A percentile compares a stretch with the other conserved stretches of the same genome.
Evolutionary conservation across 2,329 filamentous ascomycete species (phyloP).

Genomic region (Ascochyta pisi): DNA sequence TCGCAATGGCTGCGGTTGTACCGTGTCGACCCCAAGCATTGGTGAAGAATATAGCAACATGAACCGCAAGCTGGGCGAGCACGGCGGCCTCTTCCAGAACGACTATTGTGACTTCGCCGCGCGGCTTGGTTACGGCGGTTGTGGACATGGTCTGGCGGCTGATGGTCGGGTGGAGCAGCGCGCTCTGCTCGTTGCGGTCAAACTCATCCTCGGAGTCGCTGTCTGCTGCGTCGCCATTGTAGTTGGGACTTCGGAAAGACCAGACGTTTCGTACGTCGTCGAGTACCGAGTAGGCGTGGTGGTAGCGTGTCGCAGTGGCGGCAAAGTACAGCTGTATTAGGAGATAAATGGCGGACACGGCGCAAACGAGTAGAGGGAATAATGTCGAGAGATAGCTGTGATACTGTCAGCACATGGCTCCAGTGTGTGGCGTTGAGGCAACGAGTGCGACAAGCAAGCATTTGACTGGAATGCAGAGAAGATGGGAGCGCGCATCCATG

Average conservation of each 20-base stretch:
- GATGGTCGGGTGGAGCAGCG: slow-evolving; percentile 60
- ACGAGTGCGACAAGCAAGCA: slow-evolving; percentile 5
- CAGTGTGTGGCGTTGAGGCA: background rate
- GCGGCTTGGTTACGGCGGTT: slow-evolving; percentile 77
- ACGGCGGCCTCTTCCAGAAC: slow-evolving; percentile 78
- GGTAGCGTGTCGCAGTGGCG: slow-evolving; percentile 60
- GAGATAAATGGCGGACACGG: slow-evolving; percentile 73
- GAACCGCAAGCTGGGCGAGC: slow-evolving; percentile 72
- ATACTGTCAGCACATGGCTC: slow-evolving; percentile 20
- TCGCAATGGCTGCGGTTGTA: slow-evolving; percentile 67
- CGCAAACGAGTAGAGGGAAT: slow-evolving; percentile 75
- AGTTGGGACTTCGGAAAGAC: slow-evolving; percentile 40
- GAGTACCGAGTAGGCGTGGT: slow-evolving; percentile 65
- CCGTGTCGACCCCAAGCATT: slow-evolving; percentile 66
- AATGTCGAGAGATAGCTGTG: slow-evolving; percentile 79
- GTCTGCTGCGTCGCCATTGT: slow-evolving; percentile 49
- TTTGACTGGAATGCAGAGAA: background rate
- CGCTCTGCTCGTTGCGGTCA: slow-evolving; percentile 62
- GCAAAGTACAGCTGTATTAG: slow-evolving; percentile 63
- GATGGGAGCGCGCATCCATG: background rate
- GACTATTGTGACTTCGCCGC: slow-evolving; percentile 73
- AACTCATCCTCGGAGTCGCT: slow-evolving; percentile 64
- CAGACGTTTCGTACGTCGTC: slow-evolving; percentile 53
- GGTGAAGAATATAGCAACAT: slow-evolving; percentile 68
- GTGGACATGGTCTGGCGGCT: slow-evolving; percentile 58